These are phyloP conservation scores for Gossypium thurberi DNA, from an alignment of 345 rosid genomes.

Conservation along the genomic window DNA sequence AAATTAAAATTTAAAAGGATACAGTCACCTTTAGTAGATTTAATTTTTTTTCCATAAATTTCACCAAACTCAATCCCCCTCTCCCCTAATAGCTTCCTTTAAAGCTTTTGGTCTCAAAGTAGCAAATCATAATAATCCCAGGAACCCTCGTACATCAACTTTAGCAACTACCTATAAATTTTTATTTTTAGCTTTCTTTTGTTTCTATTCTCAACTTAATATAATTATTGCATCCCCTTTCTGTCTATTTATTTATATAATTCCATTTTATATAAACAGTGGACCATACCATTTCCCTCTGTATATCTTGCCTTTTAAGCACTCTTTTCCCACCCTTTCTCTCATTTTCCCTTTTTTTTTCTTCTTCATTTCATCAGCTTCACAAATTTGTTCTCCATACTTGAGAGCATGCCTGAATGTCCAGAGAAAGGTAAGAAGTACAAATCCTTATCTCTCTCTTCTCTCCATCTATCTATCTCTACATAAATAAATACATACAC, in stretches of 20 bases:
- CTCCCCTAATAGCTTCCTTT: background rate
- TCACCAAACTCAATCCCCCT: background rate
- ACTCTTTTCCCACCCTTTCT: conserved; percentile 27
- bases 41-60: background rate
- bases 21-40: too few relatives aligned
- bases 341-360: conserved; percentile 18
- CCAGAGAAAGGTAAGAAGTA: conserved; percentile 77
- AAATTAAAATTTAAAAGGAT: too few relatives aligned
- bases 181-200: conserved; percentile 7
- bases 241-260: conserved; percentile 7
- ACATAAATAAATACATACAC: too few relatives aligned
- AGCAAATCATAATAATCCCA: conserved; percentile 10
- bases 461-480: too few relatives aligned
- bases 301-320: conserved; percentile 78
- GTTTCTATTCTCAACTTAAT: conserved; percentile 11
- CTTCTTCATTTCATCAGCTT: conserved; percentile 3
- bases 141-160: conserved; percentile 10
- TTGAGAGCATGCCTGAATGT: conserved; percentile 91
- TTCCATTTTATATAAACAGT: conserved; percentile 2
- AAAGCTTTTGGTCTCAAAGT: background rate
- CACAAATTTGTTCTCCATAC: conserved; percentile 12
- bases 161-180: conserved; percentile 1
- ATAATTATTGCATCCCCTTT: conserved; percentile 5
- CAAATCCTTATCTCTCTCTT: conserved; percentile 16
- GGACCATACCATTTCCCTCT: conserved; percentile 19